These are phyloP conservation scores for Candida sonorensis DNA, from an alignment of 805 yeast genomes.

Conservation along the genomic window DNA sequence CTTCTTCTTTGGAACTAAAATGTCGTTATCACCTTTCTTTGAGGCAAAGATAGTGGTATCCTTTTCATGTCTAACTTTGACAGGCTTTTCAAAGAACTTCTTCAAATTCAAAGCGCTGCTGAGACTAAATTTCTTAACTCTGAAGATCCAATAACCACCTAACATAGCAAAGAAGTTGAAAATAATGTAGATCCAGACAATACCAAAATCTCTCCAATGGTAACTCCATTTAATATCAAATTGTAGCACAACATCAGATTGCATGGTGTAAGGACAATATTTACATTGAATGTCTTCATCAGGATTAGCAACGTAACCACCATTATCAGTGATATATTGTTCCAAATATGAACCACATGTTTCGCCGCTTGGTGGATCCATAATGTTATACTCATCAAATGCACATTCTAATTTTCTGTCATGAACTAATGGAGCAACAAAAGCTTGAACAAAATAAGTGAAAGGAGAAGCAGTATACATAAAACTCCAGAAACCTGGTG, in stretches of 20 bases:
- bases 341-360: conserved; percentile 55
- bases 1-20: conserved; percentile 20
- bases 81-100: conserved; percentile 36
- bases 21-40: conserved; percentile 32
- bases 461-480: conserved; percentile 68
- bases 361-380: conserved; percentile 55
- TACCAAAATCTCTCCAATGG: conserved; percentile 64
- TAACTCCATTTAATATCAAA: conserved; percentile 38
- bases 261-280: conserved; percentile 38
- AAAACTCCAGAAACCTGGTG: conserved; percentile 80
- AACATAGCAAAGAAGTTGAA: conserved; percentile 44
- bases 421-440: conserved; percentile 44
- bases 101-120: conserved; percentile 26
- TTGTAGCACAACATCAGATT: conserved; percentile 37
- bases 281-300: conserved; percentile 39
- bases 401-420: conserved; percentile 43
- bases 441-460: conserved; percentile 61
- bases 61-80: conserved; percentile 41
- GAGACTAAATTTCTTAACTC: conserved; percentile 31
- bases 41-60: conserved; percentile 36
- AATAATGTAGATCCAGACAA: conserved; percentile 47
- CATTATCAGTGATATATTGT: conserved; percentile 30
- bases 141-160: conserved; percentile 29
- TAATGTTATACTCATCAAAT: conserved; percentile 38
- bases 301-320: conserved; percentile 56